Evolutionary conservation across 139 green algal genomes (phyloP).

Genomic region (Tetraselmis striata): DNA sequence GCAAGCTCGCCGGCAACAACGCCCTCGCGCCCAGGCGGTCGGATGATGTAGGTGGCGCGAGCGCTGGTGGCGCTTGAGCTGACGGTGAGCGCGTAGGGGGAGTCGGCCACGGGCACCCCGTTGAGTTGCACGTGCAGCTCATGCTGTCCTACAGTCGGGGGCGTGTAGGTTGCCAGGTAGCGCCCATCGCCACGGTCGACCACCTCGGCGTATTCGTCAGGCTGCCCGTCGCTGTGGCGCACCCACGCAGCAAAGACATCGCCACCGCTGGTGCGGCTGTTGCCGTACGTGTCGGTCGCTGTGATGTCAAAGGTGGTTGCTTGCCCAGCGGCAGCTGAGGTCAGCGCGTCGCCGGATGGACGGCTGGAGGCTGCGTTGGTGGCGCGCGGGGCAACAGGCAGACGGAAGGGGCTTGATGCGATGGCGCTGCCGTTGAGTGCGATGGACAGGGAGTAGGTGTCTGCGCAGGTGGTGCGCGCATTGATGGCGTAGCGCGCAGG

Average conservation of each 20-base stretch:
- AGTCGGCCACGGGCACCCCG: not conserved
- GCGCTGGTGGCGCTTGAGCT: not conserved
- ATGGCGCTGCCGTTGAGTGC: not conserved
- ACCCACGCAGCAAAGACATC: not conserved
- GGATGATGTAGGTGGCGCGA: not conserved
- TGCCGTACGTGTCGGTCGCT: not conserved
- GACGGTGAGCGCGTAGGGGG: not conserved
- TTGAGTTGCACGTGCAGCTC: not conserved
- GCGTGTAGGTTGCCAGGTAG: not conserved
- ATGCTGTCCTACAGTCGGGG: not conserved
- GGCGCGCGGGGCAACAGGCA: not conserved
- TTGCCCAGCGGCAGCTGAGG: not conserved
- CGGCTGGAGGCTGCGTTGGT: not conserved
- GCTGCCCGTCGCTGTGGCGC: not conserved
- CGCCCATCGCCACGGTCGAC: not conserved
- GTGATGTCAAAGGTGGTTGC: not conserved
- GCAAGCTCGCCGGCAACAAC: not conserved
- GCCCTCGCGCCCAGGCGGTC: not conserved
- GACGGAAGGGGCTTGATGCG: conserved; percentile 6
- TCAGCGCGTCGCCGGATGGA: not conserved
- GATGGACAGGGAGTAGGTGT: conserved; percentile 7
- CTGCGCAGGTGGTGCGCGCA: not conserved
- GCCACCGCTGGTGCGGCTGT: not conserved
- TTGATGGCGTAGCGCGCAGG: not conserved
- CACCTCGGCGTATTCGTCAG: not conserved